Conservation (phyloP, 225 moss, liverwort and hornwort genomes). For the Neckera pumila region DNA sequence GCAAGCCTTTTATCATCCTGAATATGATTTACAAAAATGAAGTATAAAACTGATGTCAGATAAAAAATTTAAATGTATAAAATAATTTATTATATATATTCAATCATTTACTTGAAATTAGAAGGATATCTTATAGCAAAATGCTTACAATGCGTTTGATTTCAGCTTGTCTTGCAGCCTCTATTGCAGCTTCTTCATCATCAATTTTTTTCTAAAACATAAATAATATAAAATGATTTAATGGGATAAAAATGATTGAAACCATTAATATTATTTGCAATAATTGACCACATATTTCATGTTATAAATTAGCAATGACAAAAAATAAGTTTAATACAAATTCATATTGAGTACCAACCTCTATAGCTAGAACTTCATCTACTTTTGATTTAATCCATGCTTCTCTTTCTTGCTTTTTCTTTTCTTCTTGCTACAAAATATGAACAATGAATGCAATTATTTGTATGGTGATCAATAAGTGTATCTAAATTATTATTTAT, state of each 20-base stretch:
- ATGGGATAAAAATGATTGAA: too few relatives aligned
- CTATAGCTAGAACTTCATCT: conserved; percentile 39
- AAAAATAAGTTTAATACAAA: rapidly evolving
- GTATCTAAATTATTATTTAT: too few relatives aligned
- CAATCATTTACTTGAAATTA: neutral
- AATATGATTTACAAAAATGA: neutral
- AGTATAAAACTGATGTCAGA: too few relatives aligned
- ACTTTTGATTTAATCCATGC: conserved; percentile 50
- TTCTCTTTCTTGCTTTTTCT: conserved; percentile 29
- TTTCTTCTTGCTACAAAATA: conserved; percentile 31
- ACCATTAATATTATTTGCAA: neutral
- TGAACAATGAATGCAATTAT: neutral
- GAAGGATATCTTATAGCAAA: neutral
- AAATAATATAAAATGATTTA: too few relatives aligned
- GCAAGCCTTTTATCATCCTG: conserved; percentile 61
- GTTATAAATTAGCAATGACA: neutral
- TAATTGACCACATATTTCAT: neutral
- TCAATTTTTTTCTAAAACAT: conserved; percentile 49
- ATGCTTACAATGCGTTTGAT: conserved; percentile 31
- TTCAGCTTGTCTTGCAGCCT: conserved; percentile 41
- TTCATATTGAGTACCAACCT: neutral
- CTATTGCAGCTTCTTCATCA: conserved; percentile 50
- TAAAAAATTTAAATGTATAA: neutral
- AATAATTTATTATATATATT: neutral
- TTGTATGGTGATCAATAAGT: rapidly evolving